phyloP scores from a whole-genome alignment of 2,329 filamentous ascomycete species.

The Neofusicoccum sp. region DNA sequence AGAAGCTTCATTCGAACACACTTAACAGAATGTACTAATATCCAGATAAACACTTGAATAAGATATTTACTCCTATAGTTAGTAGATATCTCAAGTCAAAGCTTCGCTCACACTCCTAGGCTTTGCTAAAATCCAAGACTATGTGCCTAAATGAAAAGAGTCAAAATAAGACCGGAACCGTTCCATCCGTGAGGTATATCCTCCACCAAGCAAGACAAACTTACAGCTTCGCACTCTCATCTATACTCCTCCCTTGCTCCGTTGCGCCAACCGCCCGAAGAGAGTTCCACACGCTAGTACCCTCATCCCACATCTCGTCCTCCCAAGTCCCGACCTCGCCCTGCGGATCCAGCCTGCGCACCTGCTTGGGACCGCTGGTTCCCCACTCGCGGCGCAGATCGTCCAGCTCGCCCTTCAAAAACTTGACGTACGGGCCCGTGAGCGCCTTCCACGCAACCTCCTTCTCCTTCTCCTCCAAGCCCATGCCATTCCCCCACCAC shows the following conservation, averaged over 20 bases:
- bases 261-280: slow-evolving; percentile 29
- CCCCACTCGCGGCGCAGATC: slow-evolving; percentile 35
- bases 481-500: slow-evolving; percentile 51
- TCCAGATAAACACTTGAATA: too few relatives aligned
- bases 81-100: too few relatives aligned
- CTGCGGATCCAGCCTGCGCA: slow-evolving; percentile 47
- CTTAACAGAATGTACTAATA: too few relatives aligned
- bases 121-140: neutral
- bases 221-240: slow-evolving; percentile 18
- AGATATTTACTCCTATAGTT: too few relatives aligned
- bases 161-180: neutral
- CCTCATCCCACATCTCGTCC: slow-evolving; percentile 49
- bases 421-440: slow-evolving; percentile 39
- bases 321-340: slow-evolving; percentile 47
- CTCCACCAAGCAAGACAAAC: neutral
- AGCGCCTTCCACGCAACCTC: slow-evolving; percentile 36
- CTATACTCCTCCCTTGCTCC: neutral
- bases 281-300: slow-evolving; percentile 48
- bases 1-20: too few relatives aligned
- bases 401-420: slow-evolving; percentile 41
- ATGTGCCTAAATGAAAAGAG: neutral
- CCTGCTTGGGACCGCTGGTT: slow-evolving; percentile 33
- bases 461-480: slow-evolving; percentile 46
- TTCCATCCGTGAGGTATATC: neutral
- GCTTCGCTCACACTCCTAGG: too few relatives aligned